A percentile compares a stretch with the other conserved stretches of the same genome.
Evolutionary conservation across 352 stramenopile genomes (phyloP).

Genomic region (Globisporangium alternatum): DNA sequence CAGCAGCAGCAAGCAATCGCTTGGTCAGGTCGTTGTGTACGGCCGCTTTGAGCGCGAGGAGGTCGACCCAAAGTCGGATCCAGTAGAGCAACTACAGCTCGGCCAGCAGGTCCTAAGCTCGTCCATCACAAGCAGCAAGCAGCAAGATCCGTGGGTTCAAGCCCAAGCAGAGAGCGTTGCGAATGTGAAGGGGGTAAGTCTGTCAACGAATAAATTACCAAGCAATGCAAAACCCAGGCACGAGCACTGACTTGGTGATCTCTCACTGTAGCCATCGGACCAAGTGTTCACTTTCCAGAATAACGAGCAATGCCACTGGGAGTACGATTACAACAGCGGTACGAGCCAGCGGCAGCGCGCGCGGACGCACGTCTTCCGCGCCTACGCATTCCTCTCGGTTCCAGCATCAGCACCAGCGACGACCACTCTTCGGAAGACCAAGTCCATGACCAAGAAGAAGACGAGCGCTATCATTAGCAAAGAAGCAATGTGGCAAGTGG

Average conservation of each 20-base stretch:
- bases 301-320: slow-evolving; percentile 42
- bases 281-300: slow-evolving; percentile 25
- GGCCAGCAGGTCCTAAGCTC: slow-evolving; percentile 19
- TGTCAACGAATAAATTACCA: background rate
- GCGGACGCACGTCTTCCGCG: slow-evolving; percentile 37
- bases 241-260: background rate
- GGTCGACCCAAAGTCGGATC: slow-evolving; percentile 22
- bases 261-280: background rate
- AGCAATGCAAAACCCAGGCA: too few relatives aligned
- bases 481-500: slow-evolving; percentile 24
- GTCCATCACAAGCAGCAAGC: slow-evolving; percentile 15
- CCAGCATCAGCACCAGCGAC: background rate
- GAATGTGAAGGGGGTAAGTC: slow-evolving; percentile 21
- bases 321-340: slow-evolving; percentile 60
- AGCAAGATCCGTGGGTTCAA: background rate
- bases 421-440: background rate
- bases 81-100: slow-evolving; percentile 11
- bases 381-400: slow-evolving; percentile 29
- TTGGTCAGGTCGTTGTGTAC: slow-evolving; percentile 23
- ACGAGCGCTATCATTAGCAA: background rate
- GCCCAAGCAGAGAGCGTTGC: background rate
- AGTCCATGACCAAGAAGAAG: background rate
- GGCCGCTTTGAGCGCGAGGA: slow-evolving; percentile 34
- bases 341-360: slow-evolving; percentile 44
- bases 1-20: background rate